Evolutionary conservation across 257 asterid genomes (phyloP).

Genomic region (Coffea eugenioides): DNA sequence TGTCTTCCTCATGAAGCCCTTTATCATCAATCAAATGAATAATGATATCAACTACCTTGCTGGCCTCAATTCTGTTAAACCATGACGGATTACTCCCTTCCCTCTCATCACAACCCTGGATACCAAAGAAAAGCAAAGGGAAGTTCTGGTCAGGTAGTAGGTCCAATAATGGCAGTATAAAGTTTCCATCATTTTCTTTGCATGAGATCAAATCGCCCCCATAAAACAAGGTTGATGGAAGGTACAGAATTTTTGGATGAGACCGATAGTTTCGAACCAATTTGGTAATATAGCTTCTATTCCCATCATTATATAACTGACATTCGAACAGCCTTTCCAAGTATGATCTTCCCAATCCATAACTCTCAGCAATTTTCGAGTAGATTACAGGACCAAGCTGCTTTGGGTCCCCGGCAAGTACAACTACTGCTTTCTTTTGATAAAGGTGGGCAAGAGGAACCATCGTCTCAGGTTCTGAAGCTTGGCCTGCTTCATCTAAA

Average conservation of each 20-base stretch:
- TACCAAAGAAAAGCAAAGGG: conserved; percentile 75
- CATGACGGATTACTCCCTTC: conserved; percentile 96
- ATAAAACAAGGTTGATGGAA: conserved; percentile 80
- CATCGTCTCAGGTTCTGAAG: conserved; percentile 97
- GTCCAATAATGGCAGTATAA: conserved; percentile 36
- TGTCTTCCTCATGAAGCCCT: conserved; percentile 62
- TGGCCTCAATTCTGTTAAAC: conserved; percentile 90
- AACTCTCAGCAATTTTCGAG: conserved; percentile 61
- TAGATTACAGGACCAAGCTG: conserved; percentile 87
- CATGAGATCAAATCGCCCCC: conserved; percentile 64
- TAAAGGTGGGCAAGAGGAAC: conserved; percentile 73
- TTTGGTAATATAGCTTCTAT: conserved; percentile 49
- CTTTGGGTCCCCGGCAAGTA: conserved; percentile 95
- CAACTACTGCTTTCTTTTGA: conserved; percentile 39
- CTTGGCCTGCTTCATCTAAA: conserved; percentile 99
- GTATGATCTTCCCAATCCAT: conserved; percentile 75
- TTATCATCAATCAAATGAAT: conserved; percentile 38
- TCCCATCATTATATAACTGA: conserved; percentile 42
- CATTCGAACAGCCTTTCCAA: conserved; percentile 74
- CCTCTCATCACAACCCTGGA: conserved; percentile 92
- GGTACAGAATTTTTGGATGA: conserved; percentile 65
- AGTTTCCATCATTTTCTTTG: conserved; percentile 37
- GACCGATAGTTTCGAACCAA: conserved; percentile 73
- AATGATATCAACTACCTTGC: conserved; percentile 78
- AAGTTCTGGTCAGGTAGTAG: conserved; percentile 66